Base-by-base conservation (phyloP, 257 asterid species). In the Solanum medicagineum region DNA sequence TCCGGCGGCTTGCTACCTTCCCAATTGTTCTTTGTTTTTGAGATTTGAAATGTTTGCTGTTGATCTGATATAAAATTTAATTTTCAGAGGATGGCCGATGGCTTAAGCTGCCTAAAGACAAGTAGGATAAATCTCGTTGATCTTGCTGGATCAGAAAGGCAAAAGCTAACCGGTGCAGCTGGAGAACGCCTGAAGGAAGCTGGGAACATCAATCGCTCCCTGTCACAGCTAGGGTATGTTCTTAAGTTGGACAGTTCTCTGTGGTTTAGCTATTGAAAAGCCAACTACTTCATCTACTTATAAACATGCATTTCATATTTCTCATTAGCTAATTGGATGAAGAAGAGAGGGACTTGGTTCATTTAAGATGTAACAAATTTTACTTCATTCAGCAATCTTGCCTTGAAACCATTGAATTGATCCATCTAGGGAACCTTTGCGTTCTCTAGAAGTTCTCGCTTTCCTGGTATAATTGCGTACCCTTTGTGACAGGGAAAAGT, bases 91-190 rank as follows among this genome's bases (percentile, higher is more conserved):
- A 87, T 87, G 20, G 91, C 93, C 42, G 98, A 95, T 91, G 99
- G 98, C 66, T 90, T 95, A 87, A 94, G 94, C 92, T 88, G 91
- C 91, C 85, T 94, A 83, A 95, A 95, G 90, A 90, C 90, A 84
- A 97, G 99, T 89, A 92, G 95, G 91, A 95, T 97, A 88, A 97
- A 97, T 92, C 93, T 97, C 54, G 99, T 97, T 62, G 99, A 97
- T 89, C 99, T 97, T 88, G 99, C 98, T 90, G 99, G 99, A 82
- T 97, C 99, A 19, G 99, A 97, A 91, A 91, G 99, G 82, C 99
- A 95, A 87, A 97, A 97, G 89, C 98, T 94, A 84, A 95, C 99
- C 40, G 98, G 99, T 87, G 99, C 99, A 88, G 98, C 95, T 88
- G 99, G 99, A 90, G 98, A 94, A 54, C 97, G 99, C 60, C 92